A percentile compares a stretch with the other conserved stretches of the same genome.
phyloP scores from a whole-genome alignment of 1,139 yeast genomes.

The Candida frijolesensis region DNA sequence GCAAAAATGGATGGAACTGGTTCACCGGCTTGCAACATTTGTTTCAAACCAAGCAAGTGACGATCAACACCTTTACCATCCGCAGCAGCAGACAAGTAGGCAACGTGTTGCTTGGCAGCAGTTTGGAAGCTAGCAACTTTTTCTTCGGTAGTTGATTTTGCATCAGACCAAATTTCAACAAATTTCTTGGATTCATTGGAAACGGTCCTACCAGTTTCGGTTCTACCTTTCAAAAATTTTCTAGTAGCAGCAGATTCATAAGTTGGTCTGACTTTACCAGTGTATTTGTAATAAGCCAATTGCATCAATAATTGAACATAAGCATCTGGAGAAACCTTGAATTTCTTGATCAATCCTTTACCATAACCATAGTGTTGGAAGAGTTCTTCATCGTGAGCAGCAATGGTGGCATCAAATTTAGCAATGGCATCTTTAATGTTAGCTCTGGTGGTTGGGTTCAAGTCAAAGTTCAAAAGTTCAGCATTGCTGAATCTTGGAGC shows the following conservation, averaged over 20 bases:
- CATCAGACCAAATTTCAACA: constrained; percentile 74
- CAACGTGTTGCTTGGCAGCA: constrained; percentile 77
- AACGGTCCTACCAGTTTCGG: constrained; percentile 93
- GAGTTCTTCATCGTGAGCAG: constrained; percentile 59
- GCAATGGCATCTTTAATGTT: constrained; percentile 59
- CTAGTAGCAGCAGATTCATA: constrained; percentile 97
- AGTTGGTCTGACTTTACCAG: constrained; percentile 85
- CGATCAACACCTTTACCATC: constrained; percentile 92
- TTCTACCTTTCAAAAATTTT: constrained; percentile 85
- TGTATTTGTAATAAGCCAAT: constrained; percentile 75
- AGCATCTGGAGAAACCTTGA: constrained; percentile 77
- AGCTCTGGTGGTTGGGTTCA: constrained; percentile 52
- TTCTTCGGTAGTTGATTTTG: constrained; percentile 53
- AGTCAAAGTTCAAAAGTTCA: constrained; percentile 40
- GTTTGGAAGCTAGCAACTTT: constrained; percentile 71
- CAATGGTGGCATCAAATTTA: constrained; percentile 54
- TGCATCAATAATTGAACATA: constrained; percentile 76
- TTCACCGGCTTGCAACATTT: constrained; percentile 64
- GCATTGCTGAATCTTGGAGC: constrained; percentile 25
- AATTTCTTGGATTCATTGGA: constrained; percentile 73
- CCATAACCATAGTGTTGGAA: constrained; percentile 77
- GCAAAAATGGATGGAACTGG: constrained; percentile 68
- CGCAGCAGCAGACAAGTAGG: constrained; percentile 75
- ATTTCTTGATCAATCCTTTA: constrained; percentile 66
- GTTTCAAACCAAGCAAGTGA: constrained; percentile 87